Base-by-base conservation (phyloP, 176 grass and related monocot species). In the Bolboschoenus planiculmis region DNA sequence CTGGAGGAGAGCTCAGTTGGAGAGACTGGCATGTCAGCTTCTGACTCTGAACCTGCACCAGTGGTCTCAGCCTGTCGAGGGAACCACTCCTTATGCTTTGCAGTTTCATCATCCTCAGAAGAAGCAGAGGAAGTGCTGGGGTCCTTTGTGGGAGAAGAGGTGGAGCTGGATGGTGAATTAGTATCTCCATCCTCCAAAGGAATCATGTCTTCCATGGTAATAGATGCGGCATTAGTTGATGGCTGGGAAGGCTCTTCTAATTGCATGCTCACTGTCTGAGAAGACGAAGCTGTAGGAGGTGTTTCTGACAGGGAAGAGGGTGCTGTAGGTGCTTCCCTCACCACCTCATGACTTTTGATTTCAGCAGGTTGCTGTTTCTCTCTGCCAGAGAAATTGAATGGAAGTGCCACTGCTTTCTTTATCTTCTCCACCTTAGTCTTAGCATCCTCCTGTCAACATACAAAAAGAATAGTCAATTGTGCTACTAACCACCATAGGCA, bases 361-460 rank as follows among this genome's bases (percentile, higher is more conserved):
- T 39, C 14, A 27, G 53, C 26, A 27, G 84, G 10, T 14, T 2
- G 59, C 56, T 47, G 85, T 56, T 87, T 83, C 78, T 75, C 75
- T 67, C 21, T 79, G 31, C 89, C 88, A 64, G 88, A 85, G 81
- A 94, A 92, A 87, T 94, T 33, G 85, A 94, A 94, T 63, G 94
- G 94, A 74, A 97, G 88, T 20, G 78, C 47, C 62, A 93, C 81
- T 0, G 87, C 88, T 78, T 89, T 89, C 59, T 85, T 85, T 60
- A 82, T 88, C 36, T 92, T 88, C 85, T 87, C 88, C 30, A 80
- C 21, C 43, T 89, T 85, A 84, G 18, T 89, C 74, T 87, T 74
- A 87, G 57, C 80, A 88, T 93, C 86, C 67, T 84, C 60, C 56
- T 60, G 67, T 40, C 80, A 56, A 82, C 72, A 80, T 55, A 47